phyloP scores from a whole-genome alignment of 1,284 basidiomycete species.

The Vanrija pseudolonga region DNA sequence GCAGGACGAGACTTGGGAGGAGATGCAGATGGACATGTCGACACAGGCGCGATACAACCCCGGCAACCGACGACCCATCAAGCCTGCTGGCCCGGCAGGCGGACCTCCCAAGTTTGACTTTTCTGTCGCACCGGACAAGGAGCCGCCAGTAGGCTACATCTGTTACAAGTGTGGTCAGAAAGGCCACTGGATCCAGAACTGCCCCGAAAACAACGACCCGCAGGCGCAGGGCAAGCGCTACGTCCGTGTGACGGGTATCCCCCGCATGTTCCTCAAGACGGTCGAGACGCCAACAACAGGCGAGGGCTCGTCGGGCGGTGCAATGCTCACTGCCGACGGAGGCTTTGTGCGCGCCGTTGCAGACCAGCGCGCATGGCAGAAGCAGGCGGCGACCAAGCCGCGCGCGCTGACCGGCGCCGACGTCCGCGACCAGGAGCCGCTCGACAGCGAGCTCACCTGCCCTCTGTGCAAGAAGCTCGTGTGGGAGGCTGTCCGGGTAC shows the following conservation, averaged over 20 bases:
- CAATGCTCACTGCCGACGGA: conserved; percentile 96
- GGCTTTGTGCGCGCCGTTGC: conserved; percentile 93
- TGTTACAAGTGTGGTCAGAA: conserved; percentile 98
- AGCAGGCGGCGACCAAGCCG: conserved; percentile 68
- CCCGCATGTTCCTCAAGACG: conserved; percentile 92
- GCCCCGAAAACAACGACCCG: conserved; percentile 93
- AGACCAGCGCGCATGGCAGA: conserved; percentile 89
- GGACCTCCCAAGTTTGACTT: conserved; percentile 36
- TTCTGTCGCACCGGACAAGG: conserved; percentile 52
- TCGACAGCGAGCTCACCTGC: conserved; percentile 73
- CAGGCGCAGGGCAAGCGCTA: conserved; percentile 94
- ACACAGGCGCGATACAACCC: conserved; percentile 14
- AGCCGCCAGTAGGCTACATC: conserved; percentile 84
- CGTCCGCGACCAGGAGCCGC: conserved; percentile 64
- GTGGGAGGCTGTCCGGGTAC: conserved; percentile 82
- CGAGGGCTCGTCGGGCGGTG: conserved; percentile 70
- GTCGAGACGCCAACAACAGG: conserved; percentile 74
- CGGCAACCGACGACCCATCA: conserved; percentile 15
- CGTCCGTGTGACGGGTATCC: conserved; percentile 96
- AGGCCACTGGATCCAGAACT: conserved; percentile 99
- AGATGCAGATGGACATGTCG: conserved; percentile 47
- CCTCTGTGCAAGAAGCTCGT: conserved; percentile 85
- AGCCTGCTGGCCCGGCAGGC: conserved; percentile 53
- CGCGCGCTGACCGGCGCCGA: conserved; percentile 78
- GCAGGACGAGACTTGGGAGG: conserved; percentile 46